Evolutionary conservation across 192 early-diverging fungal species (phyloP), one percentile per base, ranked within the genome.

Genomic region (Umbelopsis ramanniana): DNA sequence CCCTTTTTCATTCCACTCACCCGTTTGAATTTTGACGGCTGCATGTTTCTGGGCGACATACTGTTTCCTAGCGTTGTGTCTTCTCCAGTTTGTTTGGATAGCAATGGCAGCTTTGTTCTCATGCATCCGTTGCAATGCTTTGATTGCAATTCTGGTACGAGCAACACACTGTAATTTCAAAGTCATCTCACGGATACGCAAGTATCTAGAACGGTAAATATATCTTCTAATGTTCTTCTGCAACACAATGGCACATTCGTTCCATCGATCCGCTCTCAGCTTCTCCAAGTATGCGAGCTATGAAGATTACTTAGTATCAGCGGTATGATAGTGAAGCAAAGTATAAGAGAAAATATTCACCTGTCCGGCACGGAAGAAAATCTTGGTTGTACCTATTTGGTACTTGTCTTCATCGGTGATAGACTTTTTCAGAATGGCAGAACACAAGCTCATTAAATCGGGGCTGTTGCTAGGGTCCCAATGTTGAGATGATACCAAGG

Each of bases 351-450:
- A 63, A 24, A 7, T 10, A 23, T 24, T 70, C 70, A 78, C 76
- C 76, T 95, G 93, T 69, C 98, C 98, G 69, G 98, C 93, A 52
- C 98, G 91, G 95, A 99, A 99, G 84, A 99, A 99, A 55, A 99
- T 93, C 83, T 99, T 99, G 17, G 95, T 94, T 33, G 92, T 77
- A 72, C 98, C 98, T 26, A 98, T 84, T 84, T 98, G 95, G 80
- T 89, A 98, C 70, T 95, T 93, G 77, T 97, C 94, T 21, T 84
- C 85, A 63, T 93, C 92, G 40, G 83, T 83, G 72, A 99, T 95
- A 8, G 87, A 82, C 4, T 81, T 74, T 50, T 87, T 79, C 7
- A 94, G 79, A 74, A 93, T 91, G 38, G 77, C 78, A 14, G 80
- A 76, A 46, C 90, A 91, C 37, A 92, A 78, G 24, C 82, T 83